Evolutionary conservation across 2,329 filamentous ascomycete species (phyloP).

Genomic region (Cyphellophora attinorum): DNA sequence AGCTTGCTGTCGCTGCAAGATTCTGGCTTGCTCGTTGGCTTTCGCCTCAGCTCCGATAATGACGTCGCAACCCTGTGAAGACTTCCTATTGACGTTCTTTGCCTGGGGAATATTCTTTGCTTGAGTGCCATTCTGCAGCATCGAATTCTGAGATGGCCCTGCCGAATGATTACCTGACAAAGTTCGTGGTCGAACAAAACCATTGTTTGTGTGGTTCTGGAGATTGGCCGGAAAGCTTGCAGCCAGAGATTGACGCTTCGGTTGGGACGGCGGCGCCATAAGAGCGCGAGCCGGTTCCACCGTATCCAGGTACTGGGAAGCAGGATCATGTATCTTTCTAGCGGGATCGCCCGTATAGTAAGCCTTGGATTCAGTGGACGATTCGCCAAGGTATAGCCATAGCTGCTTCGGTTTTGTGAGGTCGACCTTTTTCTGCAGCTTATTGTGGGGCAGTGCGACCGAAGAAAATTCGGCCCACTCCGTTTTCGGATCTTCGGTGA

Average conservation of each 20-base stretch:
- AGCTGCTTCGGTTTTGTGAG: slow-evolving; percentile 63
- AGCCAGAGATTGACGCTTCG: slow-evolving; percentile 17
- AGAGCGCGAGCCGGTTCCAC: slow-evolving; percentile 24
- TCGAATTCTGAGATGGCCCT: background rate
- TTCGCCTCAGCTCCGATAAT: slow-evolving; percentile 16
- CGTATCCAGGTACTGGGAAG: slow-evolving; percentile 40
- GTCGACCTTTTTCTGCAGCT: slow-evolving; percentile 59
- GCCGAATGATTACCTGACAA: background rate
- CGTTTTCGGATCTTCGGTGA: slow-evolving; percentile 34
- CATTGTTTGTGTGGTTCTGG: slow-evolving; percentile 12
- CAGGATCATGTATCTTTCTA: slow-evolving; percentile 36
- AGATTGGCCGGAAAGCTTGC: slow-evolving; percentile 14
- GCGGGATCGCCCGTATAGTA: slow-evolving; percentile 77
- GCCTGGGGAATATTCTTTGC: slow-evolving; percentile 9
- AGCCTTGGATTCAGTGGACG: slow-evolving; percentile 80
- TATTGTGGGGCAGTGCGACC: slow-evolving; percentile 47
- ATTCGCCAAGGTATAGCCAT: slow-evolving; percentile 80
- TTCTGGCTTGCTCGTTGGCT: slow-evolving; percentile 17
- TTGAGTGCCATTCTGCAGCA: slow-evolving; percentile 2
- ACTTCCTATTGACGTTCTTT: slow-evolving; percentile 9
- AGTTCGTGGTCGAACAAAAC: slow-evolving; percentile 4
- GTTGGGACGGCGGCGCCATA: slow-evolving; percentile 19
- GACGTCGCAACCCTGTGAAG: slow-evolving; percentile 14
- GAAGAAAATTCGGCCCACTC: slow-evolving; percentile 72
- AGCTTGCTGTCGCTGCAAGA: slow-evolving; percentile 17